Conservation (phyloP, 2,329 filamentous ascomycete genomes). For the Seiridium cupressi region DNA sequence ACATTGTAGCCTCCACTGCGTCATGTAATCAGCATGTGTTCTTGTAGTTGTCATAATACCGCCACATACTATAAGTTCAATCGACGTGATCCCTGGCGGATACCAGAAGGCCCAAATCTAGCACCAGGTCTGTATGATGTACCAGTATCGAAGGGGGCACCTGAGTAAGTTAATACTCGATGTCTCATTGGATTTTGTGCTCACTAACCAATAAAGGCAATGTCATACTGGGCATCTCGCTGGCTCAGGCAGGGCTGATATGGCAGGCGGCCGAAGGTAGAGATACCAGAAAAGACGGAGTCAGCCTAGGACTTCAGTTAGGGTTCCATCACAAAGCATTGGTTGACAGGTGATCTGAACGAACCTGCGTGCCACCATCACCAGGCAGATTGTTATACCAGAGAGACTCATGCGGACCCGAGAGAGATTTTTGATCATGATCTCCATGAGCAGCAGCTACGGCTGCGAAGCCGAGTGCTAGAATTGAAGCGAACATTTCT, state of each 20-base stretch:
- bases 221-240: conserved; percentile 71
- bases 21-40: conserved; percentile 1
- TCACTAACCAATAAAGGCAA: conserved; percentile 73
- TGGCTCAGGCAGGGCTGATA: conserved; percentile 76
- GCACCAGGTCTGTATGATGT: conserved; percentile 84
- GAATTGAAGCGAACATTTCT: conserved; percentile 14
- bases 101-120: conserved; percentile 80
- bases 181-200: conserved; percentile 1
- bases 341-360: neutral
- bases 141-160: conserved; percentile 81
- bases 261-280: conserved; percentile 76
- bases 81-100: conserved; percentile 80
- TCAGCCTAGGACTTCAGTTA: conserved; percentile 60
- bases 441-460: conserved; percentile 57
- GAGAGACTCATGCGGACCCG: conserved; percentile 69
- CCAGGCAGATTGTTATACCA: conserved; percentile 85
- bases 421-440: conserved; percentile 56
- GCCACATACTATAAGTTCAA: conserved; percentile 79
- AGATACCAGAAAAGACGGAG: conserved; percentile 85
- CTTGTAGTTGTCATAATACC: neutral
- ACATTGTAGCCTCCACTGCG: conserved; percentile 84
- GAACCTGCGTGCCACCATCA: conserved; percentile 80
- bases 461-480: conserved; percentile 43
- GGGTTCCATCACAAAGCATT: too few species aligned
- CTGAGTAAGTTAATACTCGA: conserved; percentile 33